These are phyloP conservation scores for Candida maltosa DNA, from an alignment of 805 yeast species.

Conservation along the genomic window DNA sequence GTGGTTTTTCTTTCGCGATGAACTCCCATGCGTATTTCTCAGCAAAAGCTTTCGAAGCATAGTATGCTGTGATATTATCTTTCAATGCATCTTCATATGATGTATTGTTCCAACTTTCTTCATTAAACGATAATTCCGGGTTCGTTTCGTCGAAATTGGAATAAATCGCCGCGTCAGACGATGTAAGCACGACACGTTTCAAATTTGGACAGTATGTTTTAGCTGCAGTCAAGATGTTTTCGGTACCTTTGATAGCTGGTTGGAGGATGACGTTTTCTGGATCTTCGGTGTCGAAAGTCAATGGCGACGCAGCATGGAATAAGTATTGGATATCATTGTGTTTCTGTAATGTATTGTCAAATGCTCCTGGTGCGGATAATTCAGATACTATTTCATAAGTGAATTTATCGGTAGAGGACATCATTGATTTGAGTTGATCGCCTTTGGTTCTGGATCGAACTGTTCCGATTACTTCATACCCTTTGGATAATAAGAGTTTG, in stretches of 20 bases:
- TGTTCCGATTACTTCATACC: slow-evolving; percentile 49
- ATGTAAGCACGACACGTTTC: slow-evolving; percentile 51
- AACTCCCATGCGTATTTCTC: slow-evolving; percentile 32
- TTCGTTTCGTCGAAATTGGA: slow-evolving; percentile 32
- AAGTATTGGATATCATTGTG: slow-evolving; percentile 42
- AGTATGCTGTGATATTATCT: slow-evolving; percentile 35
- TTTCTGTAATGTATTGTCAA: slow-evolving; percentile 41
- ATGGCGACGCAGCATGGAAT: slow-evolving; percentile 42
- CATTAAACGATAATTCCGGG: slow-evolving; percentile 27
- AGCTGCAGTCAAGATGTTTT: slow-evolving; percentile 45
- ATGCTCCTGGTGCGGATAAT: slow-evolving; percentile 36
- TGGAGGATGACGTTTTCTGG: slow-evolving; percentile 47
- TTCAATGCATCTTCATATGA: slow-evolving; percentile 33
- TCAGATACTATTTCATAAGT: slow-evolving; percentile 31
- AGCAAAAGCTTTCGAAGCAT: slow-evolving; percentile 38
- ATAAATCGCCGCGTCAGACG: slow-evolving; percentile 48
- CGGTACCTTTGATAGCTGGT: slow-evolving; percentile 61
- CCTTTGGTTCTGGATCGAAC: slow-evolving; percentile 46
- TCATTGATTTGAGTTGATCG: slow-evolving; percentile 26
- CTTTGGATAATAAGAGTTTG: slow-evolving; percentile 33
- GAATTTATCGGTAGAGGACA: slow-evolving; percentile 15
- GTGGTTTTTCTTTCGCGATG: slow-evolving; percentile 18
- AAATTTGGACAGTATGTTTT: slow-evolving; percentile 41
- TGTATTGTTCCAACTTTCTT: slow-evolving; percentile 36
- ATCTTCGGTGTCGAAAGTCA: slow-evolving; percentile 36